Conservation (phyloP, 495 filamentous ascomycete genomes). For the Oidiodendron maius region DNA sequence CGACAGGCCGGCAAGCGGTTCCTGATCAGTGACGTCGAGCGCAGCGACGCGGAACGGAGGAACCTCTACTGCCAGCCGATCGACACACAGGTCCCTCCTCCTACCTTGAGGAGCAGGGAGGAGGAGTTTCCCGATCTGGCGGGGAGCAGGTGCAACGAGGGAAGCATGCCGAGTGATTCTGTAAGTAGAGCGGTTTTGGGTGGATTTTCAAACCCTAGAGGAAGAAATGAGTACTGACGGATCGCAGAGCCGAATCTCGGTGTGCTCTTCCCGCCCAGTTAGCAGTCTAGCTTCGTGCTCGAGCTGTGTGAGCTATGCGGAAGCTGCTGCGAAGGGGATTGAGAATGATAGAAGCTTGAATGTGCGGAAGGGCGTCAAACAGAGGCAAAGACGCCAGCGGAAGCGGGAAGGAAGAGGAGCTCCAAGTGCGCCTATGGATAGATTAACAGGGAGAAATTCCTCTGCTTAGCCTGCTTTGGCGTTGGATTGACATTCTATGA, state of each 20-base stretch:
- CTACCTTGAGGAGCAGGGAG: background rate
- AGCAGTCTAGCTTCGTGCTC: background rate
- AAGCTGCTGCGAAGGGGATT: background rate
- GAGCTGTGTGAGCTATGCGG: constrained; percentile 2
- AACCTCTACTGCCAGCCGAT: constrained; percentile 1
- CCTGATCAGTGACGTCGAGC: background rate
- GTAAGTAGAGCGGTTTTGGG: too few species aligned
- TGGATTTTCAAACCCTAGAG: too few species aligned
- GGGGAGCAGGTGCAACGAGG: background rate
- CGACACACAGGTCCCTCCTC: background rate
- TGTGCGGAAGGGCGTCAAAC: background rate
- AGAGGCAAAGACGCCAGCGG: constrained; percentile 2
- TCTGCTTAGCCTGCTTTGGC: too few species aligned
- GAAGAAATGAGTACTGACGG: background rate
- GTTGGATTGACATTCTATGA: too few species aligned
- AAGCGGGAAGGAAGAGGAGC: constrained; percentile 1
- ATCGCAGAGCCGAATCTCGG: background rate
- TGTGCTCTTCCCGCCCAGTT: background rate
- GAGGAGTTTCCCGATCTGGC: background rate
- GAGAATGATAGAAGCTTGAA: background rate
- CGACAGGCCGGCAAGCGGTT: background rate
- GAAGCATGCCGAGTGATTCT: background rate
- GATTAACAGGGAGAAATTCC: too few species aligned
- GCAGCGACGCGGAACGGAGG: background rate
- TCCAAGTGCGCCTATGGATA: too few species aligned